Conservation (phyloP, 768 basidiomycete genomes). For the Steccherinum ochraceum region DNA sequence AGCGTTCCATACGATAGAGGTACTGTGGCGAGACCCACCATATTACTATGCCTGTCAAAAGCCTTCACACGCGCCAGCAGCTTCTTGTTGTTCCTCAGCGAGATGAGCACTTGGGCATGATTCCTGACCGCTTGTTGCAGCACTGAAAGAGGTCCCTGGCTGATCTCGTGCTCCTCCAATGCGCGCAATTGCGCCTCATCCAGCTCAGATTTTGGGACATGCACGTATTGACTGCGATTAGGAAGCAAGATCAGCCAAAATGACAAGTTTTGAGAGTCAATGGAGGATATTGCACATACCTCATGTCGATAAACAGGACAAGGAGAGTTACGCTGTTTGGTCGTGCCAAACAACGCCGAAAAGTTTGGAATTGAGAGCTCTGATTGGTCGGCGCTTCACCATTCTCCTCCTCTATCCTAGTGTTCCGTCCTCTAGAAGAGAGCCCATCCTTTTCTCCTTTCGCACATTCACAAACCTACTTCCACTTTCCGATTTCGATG, state of each 20-base stretch:
- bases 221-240: conserved; percentile 86
- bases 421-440: background rate
- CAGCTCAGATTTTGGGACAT: conserved; percentile 94
- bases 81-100: conserved; percentile 97
- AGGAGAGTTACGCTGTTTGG: conserved; percentile 10
- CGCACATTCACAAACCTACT: too few relatives aligned
- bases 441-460: background rate
- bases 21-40: conserved; percentile 53
- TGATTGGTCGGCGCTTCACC: conserved; percentile 10
- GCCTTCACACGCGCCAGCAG: conserved; percentile 93
- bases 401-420: conserved; percentile 4
- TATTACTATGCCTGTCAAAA: conserved; percentile 97
- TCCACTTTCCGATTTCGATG: conserved; percentile 35
- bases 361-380: conserved; percentile 20
- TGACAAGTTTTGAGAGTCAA: background rate
- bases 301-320: conserved; percentile 10
- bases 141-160: conserved; percentile 94
- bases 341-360: conserved; percentile 16
- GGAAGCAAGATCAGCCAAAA: conserved; percentile 6
- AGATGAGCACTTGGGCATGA: conserved; percentile 96
- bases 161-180: conserved; percentile 97
- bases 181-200: conserved; percentile 95
- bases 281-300: conserved; percentile 12
- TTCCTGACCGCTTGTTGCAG: conserved; percentile 97
- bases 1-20: too few relatives aligned